phyloP scores from a whole-genome alignment of 768 basidiomycete genomes.

The Chalciporus piperatus region DNA sequence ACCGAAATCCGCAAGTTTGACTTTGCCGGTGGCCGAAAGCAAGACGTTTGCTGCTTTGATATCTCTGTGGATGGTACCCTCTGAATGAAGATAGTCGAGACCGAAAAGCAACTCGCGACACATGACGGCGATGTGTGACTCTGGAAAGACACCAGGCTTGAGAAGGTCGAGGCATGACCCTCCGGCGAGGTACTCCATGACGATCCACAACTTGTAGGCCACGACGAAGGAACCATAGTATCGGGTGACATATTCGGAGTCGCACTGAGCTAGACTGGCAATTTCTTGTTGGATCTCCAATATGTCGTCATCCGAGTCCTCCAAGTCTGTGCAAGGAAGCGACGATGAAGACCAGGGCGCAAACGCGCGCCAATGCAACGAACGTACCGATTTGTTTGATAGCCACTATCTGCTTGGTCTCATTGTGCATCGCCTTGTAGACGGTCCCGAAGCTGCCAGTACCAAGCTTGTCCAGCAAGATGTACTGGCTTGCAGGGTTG shows the following conservation, averaged over 20 bases:
- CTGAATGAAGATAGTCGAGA: slow-evolving; percentile 92
- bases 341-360: not conserved
- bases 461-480: slow-evolving; percentile 92
- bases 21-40: slow-evolving; percentile 85
- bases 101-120: slow-evolving; percentile 91
- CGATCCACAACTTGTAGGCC: slow-evolving; percentile 96
- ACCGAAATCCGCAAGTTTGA: slow-evolving; percentile 98
- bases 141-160: slow-evolving; percentile 86
- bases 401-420: slow-evolving; percentile 91
- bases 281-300: slow-evolving; percentile 99
- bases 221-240: slow-evolving; percentile 98
- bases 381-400: slow-evolving; percentile 94
- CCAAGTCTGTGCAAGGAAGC: slow-evolving; percentile 62
- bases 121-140: slow-evolving; percentile 92
- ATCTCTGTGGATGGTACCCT: slow-evolving; percentile 96
- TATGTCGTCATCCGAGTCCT: slow-evolving; percentile 98
- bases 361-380: slow-evolving; percentile 9
- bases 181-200: slow-evolving; percentile 99
- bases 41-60: slow-evolving; percentile 98
- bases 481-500: slow-evolving; percentile 89
- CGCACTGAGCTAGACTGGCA: slow-evolving; percentile 91
- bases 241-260: slow-evolving; percentile 93
- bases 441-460: slow-evolving; percentile 96
- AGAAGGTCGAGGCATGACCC: slow-evolving; percentile 98
- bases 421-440: slow-evolving; percentile 96